Evolutionary conservation across 2,329 filamentous ascomycete genomes (phyloP), one percentile per base, ranked within the genome.

Genomic region (Penicillium oxalicum): DNA sequence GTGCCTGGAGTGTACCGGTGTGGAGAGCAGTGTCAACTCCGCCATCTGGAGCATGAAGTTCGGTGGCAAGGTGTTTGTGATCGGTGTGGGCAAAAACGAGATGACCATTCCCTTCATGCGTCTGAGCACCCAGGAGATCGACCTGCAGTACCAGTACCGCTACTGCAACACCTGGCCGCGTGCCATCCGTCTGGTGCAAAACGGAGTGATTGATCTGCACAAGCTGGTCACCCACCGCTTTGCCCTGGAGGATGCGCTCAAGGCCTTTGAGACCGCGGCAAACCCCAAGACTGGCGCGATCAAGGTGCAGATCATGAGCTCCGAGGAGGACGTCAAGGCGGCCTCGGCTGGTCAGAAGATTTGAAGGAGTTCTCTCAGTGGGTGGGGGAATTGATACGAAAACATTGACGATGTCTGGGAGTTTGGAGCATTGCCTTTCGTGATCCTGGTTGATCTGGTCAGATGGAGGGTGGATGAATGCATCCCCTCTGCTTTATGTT

Each of bases 41-140:
- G 89, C 90, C 45, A 91, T 96, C 67, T 93, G 91, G 80, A 84
- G 88, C 8, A 82, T 87, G 67, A 94, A 91, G 74, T 97, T 97
- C 63, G 93, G 91, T 57, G 91, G 93, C 61, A 95, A 94, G 73
- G 91, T 97, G 46, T 97, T 97, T 66, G 86, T 97, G 55, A 94
- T 96, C 57, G 91, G 91, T 36, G 91, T 97, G 2, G 93, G 91
- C 58, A 91, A 87, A 78, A 91, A 93, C 68, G 88, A 96, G 76
- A 93, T 97, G 76, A 89, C 82, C 71, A 86, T 97, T 55, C 91
- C 91, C 27, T 97, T 97, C 70, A 96, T 96, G 91, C 77, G 89
- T 44, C 80, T 91, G 49, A 91, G 86, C 61, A 91, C 91, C 5
- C 81, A 88, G 55, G 93, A 97, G 74, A 87, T 97, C 60, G 91